Evolutionary conservation across 768 basidiomycete species (phyloP).

Genomic region (Lactifluus piperatus): DNA sequence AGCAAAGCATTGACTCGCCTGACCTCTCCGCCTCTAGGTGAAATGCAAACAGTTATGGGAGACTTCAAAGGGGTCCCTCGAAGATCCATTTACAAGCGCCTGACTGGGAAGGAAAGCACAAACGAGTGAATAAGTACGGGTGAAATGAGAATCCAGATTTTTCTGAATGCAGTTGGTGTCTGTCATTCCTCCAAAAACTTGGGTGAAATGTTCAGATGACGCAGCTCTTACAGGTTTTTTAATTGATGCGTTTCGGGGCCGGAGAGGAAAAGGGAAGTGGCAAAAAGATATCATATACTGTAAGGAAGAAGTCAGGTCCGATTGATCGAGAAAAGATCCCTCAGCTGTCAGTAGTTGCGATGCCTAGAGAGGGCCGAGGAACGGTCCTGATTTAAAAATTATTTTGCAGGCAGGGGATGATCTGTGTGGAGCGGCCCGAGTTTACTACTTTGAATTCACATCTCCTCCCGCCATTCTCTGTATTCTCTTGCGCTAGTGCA

Average conservation of each 20-base stretch:
- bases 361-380: background rate
- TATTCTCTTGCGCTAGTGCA: background rate
- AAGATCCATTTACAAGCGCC: background rate
- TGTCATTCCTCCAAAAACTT: constrained; percentile 7
- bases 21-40: background rate
- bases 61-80: too few species aligned
- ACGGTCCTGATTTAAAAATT: background rate
- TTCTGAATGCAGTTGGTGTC: background rate
- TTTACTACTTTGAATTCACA: too few species aligned
- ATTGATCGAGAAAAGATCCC: constrained; percentile 1
- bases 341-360: too few species aligned
- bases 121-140: background rate
- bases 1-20: too few species aligned
- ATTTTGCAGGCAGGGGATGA: background rate
- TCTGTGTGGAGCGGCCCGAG: background rate
- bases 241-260: constrained; percentile 1
- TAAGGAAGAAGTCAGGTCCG: background rate
- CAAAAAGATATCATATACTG: background rate
- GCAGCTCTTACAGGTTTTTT: background rate
- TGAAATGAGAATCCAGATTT: background rate
- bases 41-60: background rate
- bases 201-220: too few species aligned
- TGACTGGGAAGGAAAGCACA: background rate
- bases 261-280: background rate
- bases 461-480: background rate